Evolutionary conservation across 2,329 filamentous ascomycete genomes (phyloP), one percentile per base, ranked within the genome.

Genomic region (Pseudonectria foliicola): DNA sequence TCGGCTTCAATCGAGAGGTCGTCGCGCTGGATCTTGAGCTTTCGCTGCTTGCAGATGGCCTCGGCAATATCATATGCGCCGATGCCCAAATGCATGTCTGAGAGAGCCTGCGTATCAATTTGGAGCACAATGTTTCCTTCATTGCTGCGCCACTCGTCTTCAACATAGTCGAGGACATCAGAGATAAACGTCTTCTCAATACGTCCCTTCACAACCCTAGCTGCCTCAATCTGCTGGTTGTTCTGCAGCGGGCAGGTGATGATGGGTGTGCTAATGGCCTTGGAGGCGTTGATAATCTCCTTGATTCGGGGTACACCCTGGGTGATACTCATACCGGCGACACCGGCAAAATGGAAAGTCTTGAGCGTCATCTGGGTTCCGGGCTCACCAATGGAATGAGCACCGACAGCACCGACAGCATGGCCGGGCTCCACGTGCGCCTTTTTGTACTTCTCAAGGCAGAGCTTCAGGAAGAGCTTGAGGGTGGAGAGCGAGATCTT

Each of bases 281-380:
- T 94, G 7, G 88, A 95, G 6, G 92, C 92, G 64, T 98, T 98
- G 78, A 98, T 98, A 49, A 98, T 98, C 71, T 98, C 92, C 66
- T 98, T 98, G 69, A 98, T 98, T 80, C 92, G 90, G 2, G 92
- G 92, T 6, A 98, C 92, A 85, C 92, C 92, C 56, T 95, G 87
- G 0, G 92, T 98, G 56, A 98, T 95, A 73, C 87, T 95, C 92
- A 98, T 96, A 60, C 90, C 90, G 28, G 92, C 92, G 45, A 98
- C 92, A 84, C 92, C 92, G 57, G 92, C 92, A 69, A 98, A 98
- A 83, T 96, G 92, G 78, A 96, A 96, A 57, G 92, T 96, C 67
- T 96, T 96, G 45, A 98, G 67, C 1, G 92, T 98, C 92, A 98
- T 98, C 62, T 98, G 92, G 1, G 92, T 98, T 58, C 92, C 92